These are phyloP conservation scores for Nematodospora valgi DNA, from an alignment of 805 yeast genomes.

Conservation along the genomic window DNA sequence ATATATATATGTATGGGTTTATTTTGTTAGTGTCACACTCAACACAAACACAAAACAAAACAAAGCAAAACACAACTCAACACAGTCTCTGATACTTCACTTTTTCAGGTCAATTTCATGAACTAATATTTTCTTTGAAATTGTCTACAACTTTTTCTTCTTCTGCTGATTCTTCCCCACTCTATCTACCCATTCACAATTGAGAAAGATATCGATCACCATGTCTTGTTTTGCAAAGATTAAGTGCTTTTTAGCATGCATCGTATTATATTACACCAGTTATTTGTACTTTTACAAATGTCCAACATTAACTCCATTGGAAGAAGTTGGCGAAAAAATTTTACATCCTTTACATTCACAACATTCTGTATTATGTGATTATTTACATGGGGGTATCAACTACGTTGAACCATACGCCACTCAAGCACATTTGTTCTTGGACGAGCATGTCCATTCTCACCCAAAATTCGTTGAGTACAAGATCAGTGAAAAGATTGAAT, in stretches of 20 bases:
- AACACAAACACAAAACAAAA: no score
- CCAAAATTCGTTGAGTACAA: constrained; percentile 30
- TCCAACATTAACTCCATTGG: constrained; percentile 17
- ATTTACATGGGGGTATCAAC: constrained; percentile 25
- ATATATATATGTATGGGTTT: no score
- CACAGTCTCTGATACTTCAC: no score
- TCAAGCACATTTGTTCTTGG: constrained; percentile 26
- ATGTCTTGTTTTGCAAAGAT: constrained; percentile 10
- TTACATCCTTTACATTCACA: constrained; percentile 37
- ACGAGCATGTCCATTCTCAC: constrained; percentile 36
- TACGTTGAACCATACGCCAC: constrained; percentile 29
- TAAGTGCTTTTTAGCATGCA: constrained; percentile 9
- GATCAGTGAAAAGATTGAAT: constrained; percentile 24
- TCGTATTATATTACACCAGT: constrained; percentile 24
- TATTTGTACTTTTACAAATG: constrained; percentile 42
- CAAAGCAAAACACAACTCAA: no score
- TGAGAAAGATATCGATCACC: no score
- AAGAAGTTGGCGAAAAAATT: constrained; percentile 26
- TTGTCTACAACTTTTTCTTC: no score
- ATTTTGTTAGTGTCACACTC: no score
- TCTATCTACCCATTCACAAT: no score
- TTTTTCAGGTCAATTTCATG: no score
- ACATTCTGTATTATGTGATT: constrained; percentile 34
- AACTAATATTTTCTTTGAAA: no score
- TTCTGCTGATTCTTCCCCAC: no score